Base-by-base conservation (phyloP, 2,329 filamentous ascomycete genomes). In the Fusarium praegraminearum region DNA sequence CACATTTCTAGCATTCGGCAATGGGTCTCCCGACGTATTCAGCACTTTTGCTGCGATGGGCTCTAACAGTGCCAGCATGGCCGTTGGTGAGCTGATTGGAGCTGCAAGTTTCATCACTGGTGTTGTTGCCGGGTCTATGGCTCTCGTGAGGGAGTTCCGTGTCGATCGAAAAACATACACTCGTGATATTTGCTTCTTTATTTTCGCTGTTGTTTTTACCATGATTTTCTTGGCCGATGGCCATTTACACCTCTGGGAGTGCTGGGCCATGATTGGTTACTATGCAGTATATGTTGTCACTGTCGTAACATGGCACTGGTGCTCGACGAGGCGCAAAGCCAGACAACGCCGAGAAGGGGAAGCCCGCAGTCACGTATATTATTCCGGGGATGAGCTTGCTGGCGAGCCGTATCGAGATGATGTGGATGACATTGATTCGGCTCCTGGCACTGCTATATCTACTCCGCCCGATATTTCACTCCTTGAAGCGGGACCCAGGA, bases 41-140 rank as follows among this genome's bases (percentile, higher is more conserved):
- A 98, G 94, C 71, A 99, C 96, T 3, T 98, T 99, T 81, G 96
- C 96, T 18, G 97, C 96, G 72, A 98, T 99, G 93, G 91, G 90
- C 76, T 97, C 94, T 26, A 93, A 98, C 76, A 98, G 94, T 78
- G 95, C 95, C n/a, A 97, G 94, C 82, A 88, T 99, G 85, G 96
- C 96, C 2, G 90, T 99, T 41, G 96, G 96, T 46, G 96, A 99
- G 82, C 85, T 99, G 52, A 93, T 99, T 55, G 96, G 96, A 35
- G 96, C 96, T 13, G 96, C 96, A 35, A 90, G 93, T 68, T 99
- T 99, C 81, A 99, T 99, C 79, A 97, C 94, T 2, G 92, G 94
- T 3, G 95, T 99, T 20, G 96, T 99, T 35, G 94, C 95, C 7
- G 96, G 96, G 18, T 97, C 94, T 58, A 99, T 99, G 96, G 96